phyloP scores from a whole-genome alignment of 2,329 filamentous ascomycete genomes.

The Stachybotrys echinatus region DNA sequence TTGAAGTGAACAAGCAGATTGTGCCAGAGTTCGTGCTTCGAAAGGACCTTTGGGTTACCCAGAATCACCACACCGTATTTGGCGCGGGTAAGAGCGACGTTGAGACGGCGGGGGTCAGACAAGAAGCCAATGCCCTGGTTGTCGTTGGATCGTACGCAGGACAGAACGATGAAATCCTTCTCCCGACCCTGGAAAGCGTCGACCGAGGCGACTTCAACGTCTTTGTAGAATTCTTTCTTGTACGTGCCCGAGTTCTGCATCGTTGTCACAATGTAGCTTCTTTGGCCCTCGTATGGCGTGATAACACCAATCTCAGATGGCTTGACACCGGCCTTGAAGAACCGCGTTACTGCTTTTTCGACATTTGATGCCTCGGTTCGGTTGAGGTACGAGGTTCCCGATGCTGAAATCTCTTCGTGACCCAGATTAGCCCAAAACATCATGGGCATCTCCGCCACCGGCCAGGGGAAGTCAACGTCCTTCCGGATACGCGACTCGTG shows the following conservation, averaged over 20 bases:
- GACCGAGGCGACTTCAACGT: constrained; percentile 96
- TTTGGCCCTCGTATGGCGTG: constrained; percentile 96
- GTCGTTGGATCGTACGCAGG: constrained; percentile 96
- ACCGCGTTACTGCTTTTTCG: constrained; percentile 96
- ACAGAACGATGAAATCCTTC: constrained; percentile 98
- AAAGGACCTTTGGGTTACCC: constrained; percentile 94
- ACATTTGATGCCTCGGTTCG: constrained; percentile 96
- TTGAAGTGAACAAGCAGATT: constrained; percentile 94
- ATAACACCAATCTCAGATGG: constrained; percentile 94
- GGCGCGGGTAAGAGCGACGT: constrained; percentile 92
- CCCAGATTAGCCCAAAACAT: constrained; percentile 99
- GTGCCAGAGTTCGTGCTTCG: constrained; percentile 98
- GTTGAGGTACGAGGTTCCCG: constrained; percentile 96
- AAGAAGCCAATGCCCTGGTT: constrained; percentile 99
- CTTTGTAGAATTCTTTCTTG: constrained; percentile 98
- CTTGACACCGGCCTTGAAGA: constrained; percentile 98
- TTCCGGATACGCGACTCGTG: constrained; percentile 81
- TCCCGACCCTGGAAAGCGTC: constrained; percentile 98
- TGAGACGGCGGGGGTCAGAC: constrained; percentile 93
- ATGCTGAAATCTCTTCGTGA: constrained; percentile 96
- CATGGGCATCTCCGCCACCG: constrained; percentile 89
- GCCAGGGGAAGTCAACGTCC: constrained; percentile 98
- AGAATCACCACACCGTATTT: constrained; percentile 96
- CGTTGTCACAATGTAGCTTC: constrained; percentile 97
- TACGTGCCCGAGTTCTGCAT: constrained; percentile 98